Conservation (phyloP, 176 grass and related monocot genomes). For the Juncus inflexus region DNA sequence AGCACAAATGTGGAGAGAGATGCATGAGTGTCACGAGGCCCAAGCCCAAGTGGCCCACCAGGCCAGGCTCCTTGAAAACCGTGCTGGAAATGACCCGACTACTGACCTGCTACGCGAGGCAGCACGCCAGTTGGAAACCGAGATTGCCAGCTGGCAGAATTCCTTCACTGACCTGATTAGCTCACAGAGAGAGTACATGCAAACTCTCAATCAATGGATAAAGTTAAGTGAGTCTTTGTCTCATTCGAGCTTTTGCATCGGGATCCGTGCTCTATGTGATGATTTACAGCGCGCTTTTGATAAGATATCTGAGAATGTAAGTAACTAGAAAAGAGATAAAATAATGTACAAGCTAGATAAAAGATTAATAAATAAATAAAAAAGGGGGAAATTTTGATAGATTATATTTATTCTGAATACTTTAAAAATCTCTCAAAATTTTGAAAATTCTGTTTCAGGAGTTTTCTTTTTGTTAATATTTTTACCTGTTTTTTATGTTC, state of each 20-base stretch:
- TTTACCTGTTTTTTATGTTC: neutral
- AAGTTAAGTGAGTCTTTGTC: slow-evolving; percentile 67
- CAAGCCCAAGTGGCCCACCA: slow-evolving; percentile 80
- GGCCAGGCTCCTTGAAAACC: slow-evolving; percentile 51
- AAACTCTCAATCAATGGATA: slow-evolving; percentile 78
- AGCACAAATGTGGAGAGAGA: slow-evolving; percentile 88
- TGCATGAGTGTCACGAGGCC: slow-evolving; percentile 94
- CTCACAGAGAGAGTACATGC: slow-evolving; percentile 69
- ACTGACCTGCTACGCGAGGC: slow-evolving; percentile 68
- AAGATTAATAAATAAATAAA: neutral
- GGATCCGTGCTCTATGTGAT: slow-evolving; percentile 54
- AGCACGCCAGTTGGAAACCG: slow-evolving; percentile 70
- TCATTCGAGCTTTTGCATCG: slow-evolving; percentile 41
- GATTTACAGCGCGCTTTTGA: slow-evolving; percentile 60
- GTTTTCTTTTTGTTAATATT: neutral
- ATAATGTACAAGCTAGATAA: no score
- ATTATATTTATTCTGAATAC: neutral
- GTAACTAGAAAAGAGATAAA: neutral
- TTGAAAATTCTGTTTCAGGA: neutral
- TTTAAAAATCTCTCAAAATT: neutral
- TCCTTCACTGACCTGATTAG: slow-evolving; percentile 78
- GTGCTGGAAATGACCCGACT: slow-evolving; percentile 65
- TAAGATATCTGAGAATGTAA: slow-evolving; percentile 78
- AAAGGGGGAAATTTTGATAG: neutral
- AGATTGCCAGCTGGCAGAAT: slow-evolving; percentile 75